Base-by-base conservation (phyloP, 1,284 basidiomycete species). In the Meripilus lineatus region DNA sequence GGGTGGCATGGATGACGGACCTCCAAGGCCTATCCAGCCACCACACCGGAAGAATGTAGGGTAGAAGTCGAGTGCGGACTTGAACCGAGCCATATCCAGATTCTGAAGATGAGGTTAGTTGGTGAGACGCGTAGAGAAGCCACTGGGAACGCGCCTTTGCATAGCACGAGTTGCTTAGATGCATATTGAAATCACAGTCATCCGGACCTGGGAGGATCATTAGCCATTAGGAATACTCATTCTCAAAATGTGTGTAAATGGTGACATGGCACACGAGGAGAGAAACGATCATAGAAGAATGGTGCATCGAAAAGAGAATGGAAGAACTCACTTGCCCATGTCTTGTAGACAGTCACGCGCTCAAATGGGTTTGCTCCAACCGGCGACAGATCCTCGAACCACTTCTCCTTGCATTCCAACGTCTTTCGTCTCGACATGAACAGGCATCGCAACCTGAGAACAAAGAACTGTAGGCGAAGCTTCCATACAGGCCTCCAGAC, bases 161-260 rank as follows among this genome's bases (percentile, higher is more conserved):
- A 50, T 89, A 89, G 48, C 76, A 80, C 0, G 84, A 88, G 56
- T 89, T 89, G 56, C 81, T 85, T 45, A 89, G 67, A 57, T 89
- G 86, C 13, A 73, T 62, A 56, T 84, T 77, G 58, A 79, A 80
- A 62, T 89, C 87, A 39, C 72, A 72, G 40, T 89, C 85, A 52
- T 88, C 84, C 7, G 79, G 58, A 46, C 71, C 84, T 82, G 41
- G n/a, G 17, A n/a, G 15, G 22, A 18, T 36, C 14, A 44, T 28
- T 25, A 46, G 20, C 5, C 38, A 38, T 23, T 44, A 24, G 13
- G 22, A 13, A 7, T 10, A 5, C 22, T 5, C 5, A 41, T 8
- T 21, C 14, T 5, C 15, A 13, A 34, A 35, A 23, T 34, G 24
- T 20, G 18, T 7, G 8, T 14, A 14, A 5, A 24, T 1, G 5